These are phyloP conservation scores for Myxozyma nipponensis DNA, from an alignment of 805 yeast genomes.

Conservation along the genomic window DNA sequence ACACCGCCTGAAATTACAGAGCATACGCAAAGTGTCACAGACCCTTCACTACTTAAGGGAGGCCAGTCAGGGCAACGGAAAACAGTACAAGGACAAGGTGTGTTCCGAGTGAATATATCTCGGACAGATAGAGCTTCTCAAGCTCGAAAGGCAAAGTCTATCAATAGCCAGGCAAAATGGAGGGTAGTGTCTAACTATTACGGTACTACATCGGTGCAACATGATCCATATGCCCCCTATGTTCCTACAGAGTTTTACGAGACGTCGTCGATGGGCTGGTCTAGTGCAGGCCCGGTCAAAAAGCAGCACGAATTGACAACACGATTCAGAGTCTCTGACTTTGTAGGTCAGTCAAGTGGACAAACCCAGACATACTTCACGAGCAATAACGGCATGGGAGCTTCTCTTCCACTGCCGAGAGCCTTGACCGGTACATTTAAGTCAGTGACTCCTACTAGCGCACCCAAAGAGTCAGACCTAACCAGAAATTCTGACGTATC, in stretches of 20 bases:
- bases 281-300: constrained; percentile 16
- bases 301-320: constrained; percentile 15
- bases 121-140: too few relatives aligned
- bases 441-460: neutral
- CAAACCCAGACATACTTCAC: too few relatives aligned
- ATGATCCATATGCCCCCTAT: neutral
- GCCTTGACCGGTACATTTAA: neutral
- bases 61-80: neutral
- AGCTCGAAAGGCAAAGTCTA: too few relatives aligned
- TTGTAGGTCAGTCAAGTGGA: too few relatives aligned
- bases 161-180: too few relatives aligned
- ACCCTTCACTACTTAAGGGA: too few relatives aligned
- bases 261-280: constrained; percentile 11
- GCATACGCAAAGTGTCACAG: too few relatives aligned
- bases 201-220: neutral
- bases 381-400: too few relatives aligned
- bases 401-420: too few relatives aligned
- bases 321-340: constrained; percentile 5
- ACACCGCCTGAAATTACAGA: too few relatives aligned
- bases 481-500: neutral
- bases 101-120: neutral
- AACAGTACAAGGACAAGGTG: neutral
- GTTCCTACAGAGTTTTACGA: neutral
- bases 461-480: neutral
- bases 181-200: too few relatives aligned